Percentiles rank a stretch among this genome's conserved stretches.
Conservation (phyloP, 306 rosid species). For the Begonia fuchsioides region DNA sequence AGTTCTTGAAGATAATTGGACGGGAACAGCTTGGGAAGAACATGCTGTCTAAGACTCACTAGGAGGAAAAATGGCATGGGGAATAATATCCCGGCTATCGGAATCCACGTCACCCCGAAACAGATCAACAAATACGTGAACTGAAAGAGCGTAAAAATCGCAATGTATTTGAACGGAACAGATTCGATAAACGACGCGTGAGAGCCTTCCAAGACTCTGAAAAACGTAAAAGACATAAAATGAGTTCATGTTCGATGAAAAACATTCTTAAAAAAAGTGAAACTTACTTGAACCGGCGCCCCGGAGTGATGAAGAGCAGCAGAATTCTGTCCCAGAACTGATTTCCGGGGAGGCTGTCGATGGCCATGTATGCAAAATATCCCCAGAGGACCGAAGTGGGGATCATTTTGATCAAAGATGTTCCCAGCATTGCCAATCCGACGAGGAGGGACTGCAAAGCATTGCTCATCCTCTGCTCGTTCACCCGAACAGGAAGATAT, state of each 20-base stretch:
- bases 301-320: conserved; percentile 25
- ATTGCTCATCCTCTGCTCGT: conserved; percentile 36
- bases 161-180: conserved; percentile 28
- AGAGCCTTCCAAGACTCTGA: conserved; percentile 32
- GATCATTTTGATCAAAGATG: conserved; percentile 18
- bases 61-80: conserved; percentile 39
- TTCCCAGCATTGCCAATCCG: conserved; percentile 10
- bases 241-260: conserved; percentile 1
- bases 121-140: conserved; percentile 22
- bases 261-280: too few species aligned
- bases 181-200: conserved; percentile 25
- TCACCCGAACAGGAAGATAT: conserved; percentile 33
- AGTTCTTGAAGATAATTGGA: conserved; percentile 29
- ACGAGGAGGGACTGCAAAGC: conserved; percentile 31
- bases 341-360: conserved; percentile 38
- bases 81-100: conserved; percentile 37
- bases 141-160: conserved; percentile 25
- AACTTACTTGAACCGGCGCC: conserved; percentile 30
- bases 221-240: conserved; percentile 3
- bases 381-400: conserved; percentile 42
- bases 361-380: conserved; percentile 39
- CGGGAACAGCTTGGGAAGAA: conserved; percentile 25
- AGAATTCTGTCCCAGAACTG: conserved; percentile 34
- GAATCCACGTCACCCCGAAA: conserved; percentile 37
- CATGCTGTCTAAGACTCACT: conserved; percentile 20